Percentiles rank a stretch among this genome's conserved stretches.
Conservation (phyloP, 139 green algal genomes). For the Dunaliella sp. region DNA sequence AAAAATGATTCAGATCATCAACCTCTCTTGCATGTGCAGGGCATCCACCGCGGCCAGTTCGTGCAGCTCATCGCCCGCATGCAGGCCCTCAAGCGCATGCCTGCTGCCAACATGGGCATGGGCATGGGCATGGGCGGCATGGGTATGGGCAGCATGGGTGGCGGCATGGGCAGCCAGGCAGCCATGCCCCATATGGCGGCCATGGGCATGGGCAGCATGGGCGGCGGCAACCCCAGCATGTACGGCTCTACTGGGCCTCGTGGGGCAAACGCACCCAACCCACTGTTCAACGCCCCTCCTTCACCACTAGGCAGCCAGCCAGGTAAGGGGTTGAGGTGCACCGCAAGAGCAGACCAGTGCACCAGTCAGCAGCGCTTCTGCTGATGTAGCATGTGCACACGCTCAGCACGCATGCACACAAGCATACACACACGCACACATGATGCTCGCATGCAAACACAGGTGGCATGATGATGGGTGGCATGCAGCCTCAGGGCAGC, state of each 20-base stretch:
- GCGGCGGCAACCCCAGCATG: background rate
- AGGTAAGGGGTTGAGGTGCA: no score
- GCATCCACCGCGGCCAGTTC: constrained; percentile 19
- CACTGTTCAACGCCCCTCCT: constrained; percentile 25
- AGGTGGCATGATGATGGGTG: constrained; percentile 1
- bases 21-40: no score
- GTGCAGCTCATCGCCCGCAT: constrained; percentile 30
- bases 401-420: no score
- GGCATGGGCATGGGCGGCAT: background rate
- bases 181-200: background rate
- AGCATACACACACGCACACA: no score
- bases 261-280: constrained; percentile 17
- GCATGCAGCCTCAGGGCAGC: background rate
- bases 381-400: background rate
- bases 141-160: background rate
- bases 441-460: no score
- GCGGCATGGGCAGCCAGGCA: background rate
- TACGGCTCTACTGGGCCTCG: background rate
- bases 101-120: background rate
- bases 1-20: no score
- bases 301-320: constrained; percentile 34
- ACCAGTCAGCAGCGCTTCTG: background rate
- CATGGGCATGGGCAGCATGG: constrained; percentile 10
- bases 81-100: constrained; percentile 26
- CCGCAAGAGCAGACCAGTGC: no score